Conservation (phyloP, 371 early-diverging fungal species). For the Coemansia sp. region DNA sequence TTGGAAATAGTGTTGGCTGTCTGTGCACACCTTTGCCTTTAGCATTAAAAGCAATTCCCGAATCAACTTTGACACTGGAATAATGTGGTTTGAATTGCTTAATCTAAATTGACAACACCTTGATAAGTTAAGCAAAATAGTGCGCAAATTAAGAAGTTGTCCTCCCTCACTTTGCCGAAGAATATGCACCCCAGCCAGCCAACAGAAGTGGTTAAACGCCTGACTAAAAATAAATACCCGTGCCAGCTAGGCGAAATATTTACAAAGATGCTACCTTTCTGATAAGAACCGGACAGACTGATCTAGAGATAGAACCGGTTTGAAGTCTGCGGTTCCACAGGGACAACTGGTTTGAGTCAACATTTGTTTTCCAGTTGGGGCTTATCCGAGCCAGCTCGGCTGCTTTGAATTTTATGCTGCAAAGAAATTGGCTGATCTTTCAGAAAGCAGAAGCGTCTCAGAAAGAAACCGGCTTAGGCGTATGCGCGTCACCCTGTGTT, state of each 20-base stretch:
- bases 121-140: too few relatives aligned
- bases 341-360: neutral
- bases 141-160: too few relatives aligned
- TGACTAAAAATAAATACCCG: slow-evolving; percentile 1
- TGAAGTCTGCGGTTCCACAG: neutral
- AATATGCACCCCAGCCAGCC: neutral
- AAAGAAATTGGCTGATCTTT: neutral
- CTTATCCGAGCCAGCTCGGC: neutral
- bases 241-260: neutral
- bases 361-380: neutral
- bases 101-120: too few relatives aligned
- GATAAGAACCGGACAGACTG: neutral
- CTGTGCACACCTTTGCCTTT: too few relatives aligned
- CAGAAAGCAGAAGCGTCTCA: neutral
- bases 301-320: slow-evolving; percentile 1
- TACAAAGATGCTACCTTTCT: slow-evolving; percentile 5
- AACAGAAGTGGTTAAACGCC: neutral
- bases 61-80: too few relatives aligned
- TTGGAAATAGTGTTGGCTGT: too few relatives aligned
- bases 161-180: neutral
- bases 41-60: too few relatives aligned
- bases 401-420: neutral
- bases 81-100: too few relatives aligned
- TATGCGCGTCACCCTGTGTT: too few relatives aligned
- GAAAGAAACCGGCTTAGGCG: neutral